Conservation (phyloP, 345 rosid species). For the Syzygium aqueum region DNA sequence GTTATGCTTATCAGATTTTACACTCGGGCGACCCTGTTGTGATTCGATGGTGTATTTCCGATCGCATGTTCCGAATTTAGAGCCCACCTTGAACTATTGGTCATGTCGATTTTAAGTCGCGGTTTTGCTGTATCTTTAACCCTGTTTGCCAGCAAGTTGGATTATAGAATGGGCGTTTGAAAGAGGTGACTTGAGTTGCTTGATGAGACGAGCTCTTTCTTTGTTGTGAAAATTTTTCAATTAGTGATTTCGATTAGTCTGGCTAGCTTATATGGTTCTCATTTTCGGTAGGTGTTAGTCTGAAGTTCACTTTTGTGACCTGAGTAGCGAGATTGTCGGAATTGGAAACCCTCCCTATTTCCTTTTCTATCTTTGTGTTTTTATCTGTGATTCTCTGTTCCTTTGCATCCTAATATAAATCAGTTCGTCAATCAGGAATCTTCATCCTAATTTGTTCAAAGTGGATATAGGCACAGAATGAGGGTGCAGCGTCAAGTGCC, state of each 20-base stretch:
- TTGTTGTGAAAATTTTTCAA: background rate
- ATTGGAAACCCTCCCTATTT: background rate
- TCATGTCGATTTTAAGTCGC: background rate
- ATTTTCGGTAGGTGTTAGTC: background rate
- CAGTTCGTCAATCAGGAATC: background rate
- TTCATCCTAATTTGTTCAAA: background rate
- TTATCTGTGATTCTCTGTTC: background rate
- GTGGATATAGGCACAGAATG: constrained; percentile 2
- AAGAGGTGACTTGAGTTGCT: background rate
- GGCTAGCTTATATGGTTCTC: background rate
- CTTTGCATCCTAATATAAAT: background rate
- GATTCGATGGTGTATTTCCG: background rate
- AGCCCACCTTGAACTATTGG: background rate
- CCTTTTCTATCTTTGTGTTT: background rate
- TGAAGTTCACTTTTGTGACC: background rate
- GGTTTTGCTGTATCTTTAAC: background rate
- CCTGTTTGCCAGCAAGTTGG: background rate
- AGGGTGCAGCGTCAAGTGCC: constrained; percentile 1
- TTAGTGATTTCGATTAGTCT: background rate
- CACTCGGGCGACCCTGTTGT: background rate
- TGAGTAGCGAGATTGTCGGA: background rate
- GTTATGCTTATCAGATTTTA: background rate
- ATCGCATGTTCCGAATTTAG: background rate
- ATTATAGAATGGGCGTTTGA: background rate
- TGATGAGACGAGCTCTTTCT: background rate